Conservation (phyloP, 345 rosid genomes). For the Linum tenue region DNA sequence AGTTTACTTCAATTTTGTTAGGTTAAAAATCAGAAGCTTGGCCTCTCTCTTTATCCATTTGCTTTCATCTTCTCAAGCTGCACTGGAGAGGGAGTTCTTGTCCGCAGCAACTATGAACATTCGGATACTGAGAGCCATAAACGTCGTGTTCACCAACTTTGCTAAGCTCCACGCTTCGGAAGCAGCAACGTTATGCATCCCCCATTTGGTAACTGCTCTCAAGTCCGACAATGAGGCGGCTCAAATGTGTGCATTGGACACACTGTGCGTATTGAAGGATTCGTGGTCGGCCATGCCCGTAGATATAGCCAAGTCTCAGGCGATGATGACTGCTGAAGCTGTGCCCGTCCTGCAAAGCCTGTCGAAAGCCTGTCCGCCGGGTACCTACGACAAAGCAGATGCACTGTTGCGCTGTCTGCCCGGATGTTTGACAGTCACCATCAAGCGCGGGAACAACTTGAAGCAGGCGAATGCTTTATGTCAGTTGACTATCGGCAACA, state of each 20-base stretch:
- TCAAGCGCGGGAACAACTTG: constrained; percentile 72
- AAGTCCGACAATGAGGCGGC: constrained; percentile 66
- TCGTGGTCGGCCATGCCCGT: constrained; percentile 74
- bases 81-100: constrained; percentile 86
- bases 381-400: constrained; percentile 81
- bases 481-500: constrained; percentile 65
- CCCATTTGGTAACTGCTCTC: constrained; percentile 71
- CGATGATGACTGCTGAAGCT: constrained; percentile 79
- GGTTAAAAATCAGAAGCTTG: neutral
- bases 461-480: constrained; percentile 85
- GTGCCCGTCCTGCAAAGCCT: constrained; percentile 70
- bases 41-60: neutral
- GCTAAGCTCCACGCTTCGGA: constrained; percentile 80
- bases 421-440: constrained; percentile 70
- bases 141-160: constrained; percentile 70
- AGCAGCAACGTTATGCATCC: constrained; percentile 83
- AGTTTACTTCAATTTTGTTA: constrained; percentile 4
- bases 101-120: constrained; percentile 61
- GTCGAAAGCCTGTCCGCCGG: constrained; percentile 76
- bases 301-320: constrained; percentile 72
- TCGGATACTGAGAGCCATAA: constrained; percentile 64
- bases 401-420: constrained; percentile 83
- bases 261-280: constrained; percentile 61
- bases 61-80: constrained; percentile 46
- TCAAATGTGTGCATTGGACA: constrained; percentile 69